Percentiles rank a stretch among this genome's conserved stretches.
These are phyloP conservation scores for Neurospora intermedia DNA, from an alignment of 495 filamentous ascomycete species.

Conservation along the genomic window DNA sequence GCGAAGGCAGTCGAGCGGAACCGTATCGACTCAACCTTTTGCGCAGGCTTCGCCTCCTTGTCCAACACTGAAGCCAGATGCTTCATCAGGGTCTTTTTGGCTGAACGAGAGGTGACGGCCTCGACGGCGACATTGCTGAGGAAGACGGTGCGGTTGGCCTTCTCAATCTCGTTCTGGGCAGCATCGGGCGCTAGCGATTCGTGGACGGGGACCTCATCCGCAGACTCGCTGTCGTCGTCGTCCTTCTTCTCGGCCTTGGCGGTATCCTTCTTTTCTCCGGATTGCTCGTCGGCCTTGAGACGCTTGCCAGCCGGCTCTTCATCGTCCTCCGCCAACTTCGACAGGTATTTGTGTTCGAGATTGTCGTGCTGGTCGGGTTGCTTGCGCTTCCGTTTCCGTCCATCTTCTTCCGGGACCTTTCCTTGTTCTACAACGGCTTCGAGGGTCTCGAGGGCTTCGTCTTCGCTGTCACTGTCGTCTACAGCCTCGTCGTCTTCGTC, in stretches of 20 bases:
- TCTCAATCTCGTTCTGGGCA: slow-evolving; percentile 54
- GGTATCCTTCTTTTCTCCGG: slow-evolving; percentile 20
- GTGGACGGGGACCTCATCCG: slow-evolving; percentile 29
- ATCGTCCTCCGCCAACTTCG: slow-evolving; percentile 47
- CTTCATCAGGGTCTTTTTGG: slow-evolving; percentile 60
- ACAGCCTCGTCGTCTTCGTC: slow-evolving; percentile 29
- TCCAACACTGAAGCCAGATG: slow-evolving; percentile 49
- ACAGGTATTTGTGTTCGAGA: slow-evolving; percentile 73
- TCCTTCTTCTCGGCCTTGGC: neutral
- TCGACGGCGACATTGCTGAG: slow-evolving; percentile 78
- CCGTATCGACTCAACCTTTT: slow-evolving; percentile 78
- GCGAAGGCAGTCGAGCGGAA: slow-evolving; percentile 87
- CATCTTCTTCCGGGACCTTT: slow-evolving; percentile 17
- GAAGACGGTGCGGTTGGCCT: slow-evolving; percentile 85
- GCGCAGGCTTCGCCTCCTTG: slow-evolving; percentile 32
- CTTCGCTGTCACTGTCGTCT: slow-evolving; percentile 26
- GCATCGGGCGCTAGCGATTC: slow-evolving; percentile 38
- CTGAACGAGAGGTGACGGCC: slow-evolving; percentile 70
- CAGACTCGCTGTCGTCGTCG: slow-evolving; percentile 20
- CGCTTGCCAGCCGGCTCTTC: slow-evolving; percentile 36
- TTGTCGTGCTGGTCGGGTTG: slow-evolving; percentile 58
- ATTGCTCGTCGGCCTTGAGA: slow-evolving; percentile 30
- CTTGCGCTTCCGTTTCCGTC: slow-evolving; percentile 64
- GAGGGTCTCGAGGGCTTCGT: slow-evolving; percentile 23
- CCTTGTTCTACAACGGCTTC: slow-evolving; percentile 20